Base-by-base conservation (phyloP, 2,329 filamentous ascomycete genomes). In the Albifimbria verrucaria region DNA sequence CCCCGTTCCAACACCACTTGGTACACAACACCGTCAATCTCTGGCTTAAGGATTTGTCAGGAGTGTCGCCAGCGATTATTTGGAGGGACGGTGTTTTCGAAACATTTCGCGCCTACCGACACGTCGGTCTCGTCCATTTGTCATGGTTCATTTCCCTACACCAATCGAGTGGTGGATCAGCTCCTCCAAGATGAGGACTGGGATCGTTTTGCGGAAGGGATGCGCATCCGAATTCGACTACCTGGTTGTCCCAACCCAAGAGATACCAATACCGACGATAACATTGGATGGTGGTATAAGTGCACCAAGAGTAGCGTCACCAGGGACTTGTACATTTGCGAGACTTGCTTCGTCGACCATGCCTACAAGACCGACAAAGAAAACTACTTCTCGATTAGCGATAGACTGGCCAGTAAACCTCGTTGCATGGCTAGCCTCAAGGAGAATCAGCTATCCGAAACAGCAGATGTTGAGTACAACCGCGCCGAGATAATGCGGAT, bases 291-390 rank as follows among this genome's bases (percentile, higher is more conserved):
- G 50, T 51, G 50, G 50, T 51, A 51, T 25, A 51, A 46, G 42
- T 51, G 47, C 28, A 47, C 22, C 15, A 46, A 23, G n/a, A 20
- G 17, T 15, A n/a, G 23, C 11, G 7, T 22, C 12, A 47, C 41
- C 21, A 51, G 39, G 17, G 50, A 51, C 25, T 25, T 28, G 11
- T 46, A 51, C 43, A 46, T 51, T 18, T 51, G 50, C 28, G 50
- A 47, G 28, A 42, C 50, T 5, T 51, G 50, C 41, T 51, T 26
- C 42, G 46, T 51, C 25, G 50, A 51, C 21, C 24, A 51, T 15
- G 50, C 42, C 50, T 51, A 51, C 22, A 46, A 51, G 26, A 51
- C 50, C 18, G 42, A 51, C 12, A 51, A 20, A 25, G 50, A 51
- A 12, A 36, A 22, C 3, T 15, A 45, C 17, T 51, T 45, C 11